Percentiles rank a stretch among this genome's conserved stretches.
phyloP scores from a whole-genome alignment of 2,329 filamentous ascomycete species.

The Proliferodiscus dingleyae region DNA sequence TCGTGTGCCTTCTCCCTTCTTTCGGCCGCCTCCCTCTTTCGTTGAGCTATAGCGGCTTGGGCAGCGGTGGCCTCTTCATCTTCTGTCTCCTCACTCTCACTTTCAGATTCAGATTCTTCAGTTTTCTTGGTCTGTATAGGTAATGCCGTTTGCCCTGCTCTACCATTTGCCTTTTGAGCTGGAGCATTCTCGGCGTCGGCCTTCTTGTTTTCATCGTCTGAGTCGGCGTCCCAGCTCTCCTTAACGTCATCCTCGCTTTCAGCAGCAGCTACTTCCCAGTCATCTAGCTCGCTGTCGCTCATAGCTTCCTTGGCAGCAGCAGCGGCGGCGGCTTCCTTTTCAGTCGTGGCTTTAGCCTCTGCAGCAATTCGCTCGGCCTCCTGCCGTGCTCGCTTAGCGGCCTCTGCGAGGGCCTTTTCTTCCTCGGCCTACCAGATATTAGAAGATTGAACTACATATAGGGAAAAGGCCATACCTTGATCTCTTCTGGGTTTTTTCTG shows the following conservation, averaged over 20 bases:
- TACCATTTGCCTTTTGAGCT: conserved; percentile 15
- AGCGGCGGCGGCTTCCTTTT: conserved; percentile 53
- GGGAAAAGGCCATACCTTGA: conserved; percentile 42
- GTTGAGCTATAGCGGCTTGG: conserved; percentile 65
- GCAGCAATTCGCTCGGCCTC: conserved; percentile 65
- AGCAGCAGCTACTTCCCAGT: conserved; percentile 83
- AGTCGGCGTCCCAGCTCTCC: conserved; percentile 91
- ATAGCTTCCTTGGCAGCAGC: conserved; percentile 51
- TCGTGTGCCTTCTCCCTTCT: conserved; percentile 86
- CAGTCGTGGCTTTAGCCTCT: conserved; percentile 56
- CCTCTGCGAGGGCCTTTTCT: conserved; percentile 72
- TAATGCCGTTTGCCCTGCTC: conserved; percentile 18
- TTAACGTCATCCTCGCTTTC: conserved; percentile 75
- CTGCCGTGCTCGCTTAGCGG: conserved; percentile 62
- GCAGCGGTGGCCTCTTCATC: conserved; percentile 74
- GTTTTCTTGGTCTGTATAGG: conserved; percentile 20
- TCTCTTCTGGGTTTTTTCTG: conserved; percentile 42
- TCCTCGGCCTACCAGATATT: conserved; percentile 57
- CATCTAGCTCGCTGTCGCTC: conserved; percentile 60
- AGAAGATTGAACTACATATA: conserved; percentile 9
- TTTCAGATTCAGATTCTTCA: conserved; percentile 50
- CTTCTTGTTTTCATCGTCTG: conserved; percentile 58
- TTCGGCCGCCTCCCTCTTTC: conserved; percentile 85
- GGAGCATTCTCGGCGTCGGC: conserved; percentile 28
- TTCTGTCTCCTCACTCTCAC: conserved; percentile 57